A percentile compares a stretch with the other conserved stretches of the same genome.
phyloP scores from a whole-genome alignment of 129 eudicot species.

The Glebionis coronaria region DNA sequence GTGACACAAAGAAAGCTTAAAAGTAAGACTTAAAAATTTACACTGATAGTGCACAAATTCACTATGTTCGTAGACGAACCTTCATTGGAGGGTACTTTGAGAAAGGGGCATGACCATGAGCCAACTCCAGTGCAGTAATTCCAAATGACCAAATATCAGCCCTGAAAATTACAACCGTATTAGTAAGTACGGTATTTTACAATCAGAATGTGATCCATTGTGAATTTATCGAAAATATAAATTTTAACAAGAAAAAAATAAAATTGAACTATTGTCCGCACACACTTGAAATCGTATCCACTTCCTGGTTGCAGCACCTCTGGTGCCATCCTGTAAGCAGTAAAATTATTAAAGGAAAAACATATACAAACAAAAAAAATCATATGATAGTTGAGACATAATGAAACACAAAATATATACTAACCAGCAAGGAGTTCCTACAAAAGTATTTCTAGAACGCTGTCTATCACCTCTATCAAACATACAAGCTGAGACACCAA shows the following conservation, averaged over 20 bases:
- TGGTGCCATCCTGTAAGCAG: slow-evolving; percentile 91
- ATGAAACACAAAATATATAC: neutral
- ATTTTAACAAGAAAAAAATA: neutral
- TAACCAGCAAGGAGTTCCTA: slow-evolving; percentile 99
- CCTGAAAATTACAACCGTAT: slow-evolving; percentile 35
- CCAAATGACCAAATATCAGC: slow-evolving; percentile 99
- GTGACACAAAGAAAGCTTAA: slow-evolving; percentile 19
- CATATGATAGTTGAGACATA: neutral
- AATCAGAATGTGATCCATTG: slow-evolving; percentile 4
- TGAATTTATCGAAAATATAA: slow-evolving; percentile 3
- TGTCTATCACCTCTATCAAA: slow-evolving; percentile 98
- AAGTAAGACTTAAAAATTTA: neutral
- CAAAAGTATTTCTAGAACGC: slow-evolving; percentile 94
- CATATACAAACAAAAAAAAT: slow-evolving; percentile 1
- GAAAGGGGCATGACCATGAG: slow-evolving; percentile 99
- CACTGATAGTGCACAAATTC: neutral
- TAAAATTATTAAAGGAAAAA: slow-evolving; percentile 2
- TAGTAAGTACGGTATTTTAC: slow-evolving; percentile 3
- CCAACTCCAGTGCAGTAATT: slow-evolving; percentile 96
- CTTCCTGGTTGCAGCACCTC: slow-evolving; percentile 98
- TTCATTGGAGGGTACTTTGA: slow-evolving; percentile 99
- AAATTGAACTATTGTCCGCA: slow-evolving; percentile 1
- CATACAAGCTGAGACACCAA: slow-evolving; percentile 98
- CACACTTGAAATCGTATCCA: slow-evolving; percentile 98
- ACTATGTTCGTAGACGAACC: slow-evolving; percentile 36